Evolutionary conservation across 176 grass and related monocot genomes (phyloP).

Genomic region (Areca catechu): DNA sequence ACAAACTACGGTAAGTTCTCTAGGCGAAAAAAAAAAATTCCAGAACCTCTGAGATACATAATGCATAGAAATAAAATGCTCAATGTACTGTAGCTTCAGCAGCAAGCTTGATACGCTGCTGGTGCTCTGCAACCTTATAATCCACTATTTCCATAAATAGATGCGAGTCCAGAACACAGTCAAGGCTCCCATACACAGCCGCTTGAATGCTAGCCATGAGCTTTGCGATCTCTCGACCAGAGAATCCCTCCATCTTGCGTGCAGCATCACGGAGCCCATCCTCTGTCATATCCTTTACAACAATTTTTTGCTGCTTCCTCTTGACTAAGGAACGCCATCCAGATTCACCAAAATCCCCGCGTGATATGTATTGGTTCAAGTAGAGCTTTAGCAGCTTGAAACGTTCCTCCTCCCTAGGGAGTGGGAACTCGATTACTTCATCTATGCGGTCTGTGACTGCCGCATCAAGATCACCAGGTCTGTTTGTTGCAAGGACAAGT

Average conservation of each 20-base stretch:
- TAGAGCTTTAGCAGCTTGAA: constrained; percentile 82
- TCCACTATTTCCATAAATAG: constrained; percentile 63
- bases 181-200: constrained; percentile 65
- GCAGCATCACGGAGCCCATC: constrained; percentile 50
- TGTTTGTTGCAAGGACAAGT: constrained; percentile 84
- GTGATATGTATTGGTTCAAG: constrained; percentile 58
- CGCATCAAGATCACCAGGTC: constrained; percentile 81
- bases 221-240: constrained; percentile 87
- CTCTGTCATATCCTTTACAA: constrained; percentile 47
- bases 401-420: constrained; percentile 74
- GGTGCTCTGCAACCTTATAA: constrained; percentile 80
- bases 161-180: constrained; percentile 59
- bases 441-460: constrained; percentile 92
- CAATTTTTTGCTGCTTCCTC: constrained; percentile 59
- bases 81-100: constrained; percentile 33
- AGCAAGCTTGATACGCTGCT: constrained; percentile 71
- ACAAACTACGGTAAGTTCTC: background rate
- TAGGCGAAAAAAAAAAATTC: constrained; percentile 3
- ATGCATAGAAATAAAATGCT: constrained; percentile 1
- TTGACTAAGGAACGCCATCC: constrained; percentile 41
- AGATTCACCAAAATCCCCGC: constrained; percentile 30
- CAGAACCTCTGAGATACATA: background rate
- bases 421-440: constrained; percentile 81
- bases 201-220: constrained; percentile 79
- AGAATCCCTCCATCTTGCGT: constrained; percentile 69